Base-by-base conservation (phyloP, 441 rosid species). In the Adansonia grandidieri region DNA sequence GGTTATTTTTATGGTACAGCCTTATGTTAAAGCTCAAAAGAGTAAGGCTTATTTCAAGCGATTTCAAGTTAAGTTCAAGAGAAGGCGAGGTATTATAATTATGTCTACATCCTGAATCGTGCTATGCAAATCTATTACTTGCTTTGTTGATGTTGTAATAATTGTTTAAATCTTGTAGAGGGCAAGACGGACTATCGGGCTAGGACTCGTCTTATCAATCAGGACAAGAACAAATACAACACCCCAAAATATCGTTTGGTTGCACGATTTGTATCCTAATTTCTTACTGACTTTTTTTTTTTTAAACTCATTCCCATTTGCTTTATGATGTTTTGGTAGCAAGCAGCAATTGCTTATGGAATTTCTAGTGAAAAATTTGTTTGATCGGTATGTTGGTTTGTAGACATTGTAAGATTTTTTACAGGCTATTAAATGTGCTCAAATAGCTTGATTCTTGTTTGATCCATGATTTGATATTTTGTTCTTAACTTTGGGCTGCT, bases 121-220 rank as follows among this genome's bases (percentile, higher is more conserved):
- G 14, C 15, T 32, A 9, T 47, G 57, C 15, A 45, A 45, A 19
- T 47, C 5, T 14, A 15, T 15, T 51, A 4, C 7, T 68, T 60
- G 28, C 9, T 24, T 28, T 47, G 5, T n/a, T 14, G 15, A 71
- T 11, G 24, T 71, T 32, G 13, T 28, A 8, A 53, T 53, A 28
- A 28, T 28, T 9, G 9, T 48, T 62, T 13, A 4, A 20, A 28
- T 48, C 56, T 70, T 56, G 44, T 78, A 90, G 93, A 79, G 85
- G 93, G 94, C 1, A 90, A 90, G 89, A 90, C 96, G 0, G 94
- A 90, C 71, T 90, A 90, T 69, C 68, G 94, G 7, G 93, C 92
- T 4, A 88, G 94, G 83, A 89, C 84, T 40, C 92, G 93, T 28
- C 84, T 88, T 17, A 89, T 88, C 64, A 91, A 89, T 77, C 94